phyloP scores from a whole-genome alignment of 1,139 yeast species.

The Yamadazyma siamensis region DNA sequence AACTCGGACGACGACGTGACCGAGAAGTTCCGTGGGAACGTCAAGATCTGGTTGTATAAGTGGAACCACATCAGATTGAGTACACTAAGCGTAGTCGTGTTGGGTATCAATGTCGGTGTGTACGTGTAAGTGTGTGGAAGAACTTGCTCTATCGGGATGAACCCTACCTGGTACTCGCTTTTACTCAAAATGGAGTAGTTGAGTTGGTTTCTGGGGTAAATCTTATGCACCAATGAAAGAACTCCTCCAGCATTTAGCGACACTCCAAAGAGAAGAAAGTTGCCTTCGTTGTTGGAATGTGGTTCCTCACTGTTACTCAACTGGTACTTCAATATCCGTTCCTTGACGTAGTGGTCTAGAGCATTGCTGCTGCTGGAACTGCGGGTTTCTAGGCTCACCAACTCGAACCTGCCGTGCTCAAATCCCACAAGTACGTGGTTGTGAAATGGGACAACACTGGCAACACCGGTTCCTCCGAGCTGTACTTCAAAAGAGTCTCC shows the following conservation, averaged over 20 bases:
- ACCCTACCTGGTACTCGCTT: constrained; percentile 23
- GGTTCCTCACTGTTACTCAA: constrained; percentile 20
- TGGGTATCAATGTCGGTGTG: no score
- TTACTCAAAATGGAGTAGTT: constrained; percentile 29
- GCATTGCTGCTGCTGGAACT: background rate
- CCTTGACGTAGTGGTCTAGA: constrained; percentile 17
- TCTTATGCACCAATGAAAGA: constrained; percentile 23
- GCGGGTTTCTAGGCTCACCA: constrained; percentile 11
- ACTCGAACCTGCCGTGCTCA: constrained; percentile 30
- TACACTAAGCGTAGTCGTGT: constrained; percentile 16
- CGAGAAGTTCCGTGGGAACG: constrained; percentile 16
- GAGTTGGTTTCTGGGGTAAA: constrained; percentile 27
- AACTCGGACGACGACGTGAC: constrained; percentile 11
- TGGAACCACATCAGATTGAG: constrained; percentile 14
- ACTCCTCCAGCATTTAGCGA: constrained; percentile 19
- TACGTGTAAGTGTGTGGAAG: no score
- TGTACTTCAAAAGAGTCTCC: background rate
- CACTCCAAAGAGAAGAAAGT: constrained; percentile 24
- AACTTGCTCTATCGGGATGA: no score
- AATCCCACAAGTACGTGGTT: constrained; percentile 14
- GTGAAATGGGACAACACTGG: constrained; percentile 3
- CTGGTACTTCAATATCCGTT: constrained; percentile 25
- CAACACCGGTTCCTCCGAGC: constrained; percentile 1
- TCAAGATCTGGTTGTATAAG: constrained; percentile 18
- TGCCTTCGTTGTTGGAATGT: constrained; percentile 25